Conservation (phyloP, 2,329 filamentous ascomycete genomes). For the Blastomyces silverae region DNA sequence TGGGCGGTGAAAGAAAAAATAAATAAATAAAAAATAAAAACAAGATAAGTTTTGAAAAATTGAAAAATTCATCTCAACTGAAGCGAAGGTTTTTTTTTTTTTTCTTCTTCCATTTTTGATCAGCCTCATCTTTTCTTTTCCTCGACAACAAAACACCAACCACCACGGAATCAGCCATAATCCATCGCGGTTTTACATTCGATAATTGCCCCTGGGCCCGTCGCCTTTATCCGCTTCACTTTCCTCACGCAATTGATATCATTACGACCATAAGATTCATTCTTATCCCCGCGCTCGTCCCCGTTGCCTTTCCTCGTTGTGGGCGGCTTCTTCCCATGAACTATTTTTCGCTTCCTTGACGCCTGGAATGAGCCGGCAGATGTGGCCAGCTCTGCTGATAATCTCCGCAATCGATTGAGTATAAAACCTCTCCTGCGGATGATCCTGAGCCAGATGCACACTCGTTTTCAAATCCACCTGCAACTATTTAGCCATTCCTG, state of each 20-base stretch:
- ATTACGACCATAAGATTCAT: background rate
- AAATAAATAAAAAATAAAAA: background rate
- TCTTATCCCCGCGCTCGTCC: background rate
- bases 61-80: too few species aligned
- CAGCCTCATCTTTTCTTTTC: slow-evolving; percentile 12
- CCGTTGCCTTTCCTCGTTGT: background rate
- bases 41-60: background rate
- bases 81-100: too few species aligned
- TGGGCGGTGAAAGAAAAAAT: background rate
- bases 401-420: slow-evolving; percentile 9
- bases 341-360: background rate
- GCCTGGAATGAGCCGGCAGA: slow-evolving; percentile 7
- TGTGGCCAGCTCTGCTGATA: background rate
- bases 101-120: background rate
- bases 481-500: background rate
- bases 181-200: slow-evolving; percentile 2
- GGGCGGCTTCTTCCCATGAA: background rate
- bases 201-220: background rate
- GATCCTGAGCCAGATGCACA: slow-evolving; percentile 9
- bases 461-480: background rate
- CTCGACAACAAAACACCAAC: slow-evolving; percentile 5
- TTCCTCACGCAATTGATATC: slow-evolving; percentile 11
- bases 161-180: background rate
- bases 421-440: slow-evolving; percentile 9
- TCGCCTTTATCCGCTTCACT: slow-evolving; percentile 3